These are phyloP conservation scores for Urtica urens DNA, from an alignment of 306 rosid species.

Conservation along the genomic window DNA sequence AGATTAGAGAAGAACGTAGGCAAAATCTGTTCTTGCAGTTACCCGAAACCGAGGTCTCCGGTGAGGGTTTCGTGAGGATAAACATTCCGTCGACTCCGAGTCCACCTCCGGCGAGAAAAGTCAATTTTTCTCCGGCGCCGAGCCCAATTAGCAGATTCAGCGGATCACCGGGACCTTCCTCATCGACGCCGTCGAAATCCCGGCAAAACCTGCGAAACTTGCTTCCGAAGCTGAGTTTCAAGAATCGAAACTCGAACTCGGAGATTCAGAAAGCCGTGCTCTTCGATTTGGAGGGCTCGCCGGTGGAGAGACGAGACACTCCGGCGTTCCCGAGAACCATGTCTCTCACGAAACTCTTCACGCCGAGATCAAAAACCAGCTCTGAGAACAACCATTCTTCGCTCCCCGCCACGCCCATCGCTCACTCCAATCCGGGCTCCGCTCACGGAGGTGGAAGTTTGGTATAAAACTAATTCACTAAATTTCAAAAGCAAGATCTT, in stretches of 20 bases:
- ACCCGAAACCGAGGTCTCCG: slow-evolving; percentile 32
- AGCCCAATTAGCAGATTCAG: slow-evolving; percentile 30
- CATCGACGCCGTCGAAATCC: slow-evolving; percentile 30
- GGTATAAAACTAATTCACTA: no score
- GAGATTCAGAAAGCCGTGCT: slow-evolving; percentile 54
- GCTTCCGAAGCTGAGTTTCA: slow-evolving; percentile 53
- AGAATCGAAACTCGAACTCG: slow-evolving; percentile 29
- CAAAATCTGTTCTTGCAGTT: slow-evolving; percentile 28
- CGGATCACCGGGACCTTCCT: slow-evolving; percentile 39
- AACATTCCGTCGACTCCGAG: slow-evolving; percentile 45
- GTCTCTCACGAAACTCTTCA: slow-evolving; percentile 39
- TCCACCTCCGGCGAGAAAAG: slow-evolving; percentile 45
- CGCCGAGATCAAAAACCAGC: slow-evolving; percentile 28
- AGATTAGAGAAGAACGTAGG: slow-evolving; percentile 50
- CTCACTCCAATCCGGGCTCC: slow-evolving; percentile 53
- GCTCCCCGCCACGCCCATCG: slow-evolving; percentile 41
- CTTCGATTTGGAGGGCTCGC: slow-evolving; percentile 35
- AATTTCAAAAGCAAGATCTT: no score
- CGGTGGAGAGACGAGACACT: slow-evolving; percentile 27
- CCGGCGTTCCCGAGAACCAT: slow-evolving; percentile 40
- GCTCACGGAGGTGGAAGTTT: slow-evolving; percentile 53
- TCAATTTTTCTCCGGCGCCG: slow-evolving; percentile 44
- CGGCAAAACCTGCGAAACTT: slow-evolving; percentile 32
- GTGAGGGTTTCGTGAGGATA: slow-evolving; percentile 40
- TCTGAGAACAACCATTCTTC: slow-evolving; percentile 43